Conservation (phyloP, 768 basidiomycete species). For the Lanmaoa pseudosensibilis region DNA sequence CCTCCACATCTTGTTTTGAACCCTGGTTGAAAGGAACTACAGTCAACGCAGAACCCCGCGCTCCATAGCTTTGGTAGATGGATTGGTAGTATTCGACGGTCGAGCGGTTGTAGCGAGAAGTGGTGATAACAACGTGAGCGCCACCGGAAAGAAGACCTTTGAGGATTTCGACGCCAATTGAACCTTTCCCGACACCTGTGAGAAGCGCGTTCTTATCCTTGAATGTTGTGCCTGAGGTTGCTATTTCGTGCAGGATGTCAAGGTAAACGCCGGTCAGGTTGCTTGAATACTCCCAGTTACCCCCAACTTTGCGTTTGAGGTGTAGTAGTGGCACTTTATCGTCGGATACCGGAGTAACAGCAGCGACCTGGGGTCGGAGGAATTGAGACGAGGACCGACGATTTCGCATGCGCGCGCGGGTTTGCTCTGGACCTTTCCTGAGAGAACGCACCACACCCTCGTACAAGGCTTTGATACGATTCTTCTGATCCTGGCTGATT, state of each 20-base stretch:
- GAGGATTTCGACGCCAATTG: conserved; percentile 96
- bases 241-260: conserved; percentile 96
- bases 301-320: conserved; percentile 94
- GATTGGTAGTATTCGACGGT: conserved; percentile 98
- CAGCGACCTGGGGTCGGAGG: conserved; percentile 86
- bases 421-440: conserved; percentile 71
- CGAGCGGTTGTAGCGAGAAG: conserved; percentile 93
- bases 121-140: conserved; percentile 95
- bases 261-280: conserved; percentile 95
- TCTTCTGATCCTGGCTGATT: conserved; percentile 96
- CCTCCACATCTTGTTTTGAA: conserved; percentile 97
- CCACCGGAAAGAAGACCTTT: conserved; percentile 97
- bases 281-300: conserved; percentile 95
- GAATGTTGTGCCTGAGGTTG: conserved; percentile 97
- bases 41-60: conserved; percentile 92
- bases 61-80: conserved; percentile 94
- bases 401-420: conserved; percentile 54
- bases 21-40: conserved; percentile 99
- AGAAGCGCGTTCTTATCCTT: conserved; percentile 98
- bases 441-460: conserved; percentile 95
- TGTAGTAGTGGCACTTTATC: conserved; percentile 95
- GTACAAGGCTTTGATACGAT: conserved; percentile 90
- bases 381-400: conserved; percentile 96
- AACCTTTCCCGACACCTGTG: conserved; percentile 97
- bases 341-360: conserved; percentile 66